A percentile compares a stretch with the other conserved stretches of the same genome.
Evolutionary conservation across 169 alveolate species (phyloP).

Genomic region (Sarcocystis neurona): DNA sequence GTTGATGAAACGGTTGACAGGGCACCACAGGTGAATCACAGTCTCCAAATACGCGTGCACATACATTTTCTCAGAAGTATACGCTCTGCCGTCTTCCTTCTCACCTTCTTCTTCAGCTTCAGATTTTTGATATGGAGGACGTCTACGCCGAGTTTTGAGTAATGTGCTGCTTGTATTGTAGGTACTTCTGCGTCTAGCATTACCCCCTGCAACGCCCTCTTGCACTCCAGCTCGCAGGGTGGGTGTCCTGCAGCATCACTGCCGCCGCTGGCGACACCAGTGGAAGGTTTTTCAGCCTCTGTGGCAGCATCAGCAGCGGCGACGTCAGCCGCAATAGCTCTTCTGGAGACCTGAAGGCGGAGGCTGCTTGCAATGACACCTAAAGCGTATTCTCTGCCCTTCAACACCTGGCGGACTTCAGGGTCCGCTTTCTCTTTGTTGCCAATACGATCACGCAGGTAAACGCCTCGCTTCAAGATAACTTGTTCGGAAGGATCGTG

Average conservation of each 20-base stretch:
- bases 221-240: slow-evolving; percentile 27
- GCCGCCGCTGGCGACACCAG: neutral
- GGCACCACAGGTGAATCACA: no score
- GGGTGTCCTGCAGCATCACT: no score
- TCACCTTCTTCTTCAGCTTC: slow-evolving; percentile 7
- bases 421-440: slow-evolving; percentile 24
- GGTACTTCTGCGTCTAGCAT: slow-evolving; percentile 25
- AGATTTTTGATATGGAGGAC: slow-evolving; percentile 18
- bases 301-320: no score
- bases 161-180: slow-evolving; percentile 21
- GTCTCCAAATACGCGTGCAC: no score
- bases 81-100: neutral
- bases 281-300: no score
- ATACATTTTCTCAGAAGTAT: neutral
- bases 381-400: slow-evolving; percentile 12
- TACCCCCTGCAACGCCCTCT: slow-evolving; percentile 10
- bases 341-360: neutral
- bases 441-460: neutral
- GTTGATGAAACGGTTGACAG: no score
- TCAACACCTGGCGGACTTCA: slow-evolving; percentile 27
- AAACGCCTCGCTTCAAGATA: slow-evolving; percentile 15
- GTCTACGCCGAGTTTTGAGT: slow-evolving; percentile 34
- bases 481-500: slow-evolving; percentile 29
- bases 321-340: no score
- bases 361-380: slow-evolving; percentile 30